Conservation (phyloP, 352 stramenopile species). For the Phytophthora multivora region DNA sequence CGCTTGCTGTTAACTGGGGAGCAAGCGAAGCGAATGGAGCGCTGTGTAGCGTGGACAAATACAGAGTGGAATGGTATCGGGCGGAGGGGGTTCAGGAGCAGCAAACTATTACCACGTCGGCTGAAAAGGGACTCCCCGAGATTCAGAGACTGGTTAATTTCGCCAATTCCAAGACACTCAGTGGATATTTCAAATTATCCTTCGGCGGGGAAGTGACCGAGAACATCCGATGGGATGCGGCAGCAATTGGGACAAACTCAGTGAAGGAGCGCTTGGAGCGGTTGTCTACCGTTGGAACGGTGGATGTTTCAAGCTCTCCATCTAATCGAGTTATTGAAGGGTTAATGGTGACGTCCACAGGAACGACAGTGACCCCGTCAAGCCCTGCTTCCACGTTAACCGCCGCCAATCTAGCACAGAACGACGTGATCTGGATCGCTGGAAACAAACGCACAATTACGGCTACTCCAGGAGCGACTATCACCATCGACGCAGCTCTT, state of each 20-base stretch:
- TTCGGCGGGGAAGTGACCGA: conserved; percentile 67
- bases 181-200: conserved; percentile 70
- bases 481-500: conserved; percentile 29
- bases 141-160: conserved; percentile 70
- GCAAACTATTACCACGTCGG: conserved; percentile 82
- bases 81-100: conserved; percentile 55
- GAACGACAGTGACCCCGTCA: conserved; percentile 33
- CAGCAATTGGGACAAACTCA: conserved; percentile 56
- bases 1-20: conserved; percentile 56
- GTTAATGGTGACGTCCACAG: conserved; percentile 49
- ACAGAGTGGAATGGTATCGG: conserved; percentile 83
- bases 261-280: conserved; percentile 73
- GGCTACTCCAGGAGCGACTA: conserved; percentile 1
- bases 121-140: conserved; percentile 65
- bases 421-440: conserved; percentile 62
- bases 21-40: conserved; percentile 30
- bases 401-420: conserved; percentile 21
- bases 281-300: conserved; percentile 63
- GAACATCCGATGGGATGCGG: conserved; percentile 78
- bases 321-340: conserved; percentile 46
- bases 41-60: conserved; percentile 58
- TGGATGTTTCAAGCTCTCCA: conserved; percentile 53
- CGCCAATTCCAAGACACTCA: conserved; percentile 57
- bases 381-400: conserved; percentile 23
- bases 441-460: conserved; percentile 46